Evolutionary conservation across 208 protist species (phyloP).

Genomic region (Porcisia deanei): DNA sequence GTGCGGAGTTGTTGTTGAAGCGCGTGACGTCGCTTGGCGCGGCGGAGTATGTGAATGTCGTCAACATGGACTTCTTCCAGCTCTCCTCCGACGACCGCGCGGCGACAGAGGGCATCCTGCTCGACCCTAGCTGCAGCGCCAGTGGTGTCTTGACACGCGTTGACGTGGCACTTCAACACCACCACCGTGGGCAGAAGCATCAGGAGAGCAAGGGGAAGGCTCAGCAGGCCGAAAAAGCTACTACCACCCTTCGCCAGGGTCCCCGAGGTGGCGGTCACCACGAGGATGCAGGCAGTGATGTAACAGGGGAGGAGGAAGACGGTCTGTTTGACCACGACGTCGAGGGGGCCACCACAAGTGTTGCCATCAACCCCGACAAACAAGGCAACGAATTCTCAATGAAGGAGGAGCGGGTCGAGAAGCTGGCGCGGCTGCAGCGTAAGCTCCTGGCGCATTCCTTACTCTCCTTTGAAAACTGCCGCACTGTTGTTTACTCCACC

Average conservation of each 20-base stretch:
- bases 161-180: constrained; percentile 68
- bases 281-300: background rate
- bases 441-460: constrained; percentile 87
- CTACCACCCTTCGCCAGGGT: background rate
- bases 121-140: constrained; percentile 92
- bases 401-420: constrained; percentile 70
- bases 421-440: constrained; percentile 83
- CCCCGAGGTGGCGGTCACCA: background rate
- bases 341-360: constrained; percentile 11
- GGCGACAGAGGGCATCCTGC: constrained; percentile 85
- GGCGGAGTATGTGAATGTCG: constrained; percentile 71
- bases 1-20: constrained; percentile 62
- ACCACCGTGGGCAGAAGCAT: constrained; percentile 27
- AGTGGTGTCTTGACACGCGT: constrained; percentile 89
- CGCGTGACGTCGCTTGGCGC: constrained; percentile 73
- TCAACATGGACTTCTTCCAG: constrained; percentile 89
- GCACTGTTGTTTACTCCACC: constrained; percentile 92
- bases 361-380: constrained; percentile 38
- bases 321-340: constrained; percentile 1
- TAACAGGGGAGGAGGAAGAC: constrained; percentile 10
- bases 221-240: background rate
- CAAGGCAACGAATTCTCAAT: constrained; percentile 53
- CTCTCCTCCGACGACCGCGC: constrained; percentile 71
- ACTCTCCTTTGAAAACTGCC: constrained; percentile 86
- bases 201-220: constrained; percentile 11